These are phyloP conservation scores for Silene vulgaris DNA, from an alignment of 179 eudicot species.

Conservation along the genomic window DNA sequence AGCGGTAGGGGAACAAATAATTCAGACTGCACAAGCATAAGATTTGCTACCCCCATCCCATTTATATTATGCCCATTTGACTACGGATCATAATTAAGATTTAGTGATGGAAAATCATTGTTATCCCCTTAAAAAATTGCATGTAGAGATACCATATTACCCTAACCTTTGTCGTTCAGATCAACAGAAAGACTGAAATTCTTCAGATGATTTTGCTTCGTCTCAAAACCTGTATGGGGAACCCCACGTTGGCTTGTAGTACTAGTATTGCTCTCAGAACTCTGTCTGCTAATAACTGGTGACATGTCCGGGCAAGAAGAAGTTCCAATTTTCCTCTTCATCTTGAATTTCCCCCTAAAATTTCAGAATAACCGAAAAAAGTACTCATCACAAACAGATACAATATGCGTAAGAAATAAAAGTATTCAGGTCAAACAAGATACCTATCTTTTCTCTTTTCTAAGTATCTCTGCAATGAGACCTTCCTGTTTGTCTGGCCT, in stretches of 20 bases:
- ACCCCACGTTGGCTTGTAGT: slow-evolving; percentile 49
- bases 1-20: no score
- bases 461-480: slow-evolving; percentile 74
- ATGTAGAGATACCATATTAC: neutral
- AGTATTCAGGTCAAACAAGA: slow-evolving; percentile 18
- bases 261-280: slow-evolving; percentile 38
- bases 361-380: slow-evolving; percentile 17
- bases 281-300: slow-evolving; percentile 38
- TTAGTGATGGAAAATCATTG: no score
- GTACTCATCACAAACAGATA: slow-evolving; percentile 21
- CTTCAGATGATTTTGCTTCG: slow-evolving; percentile 35
- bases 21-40: no score
- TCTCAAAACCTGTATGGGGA: slow-evolving; percentile 41
- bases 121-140: no score
- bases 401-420: slow-evolving; percentile 9
- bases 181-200: slow-evolving; percentile 43
- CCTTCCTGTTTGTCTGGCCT: slow-evolving; percentile 65
- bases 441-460: slow-evolving; percentile 94
- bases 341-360: slow-evolving; percentile 74
- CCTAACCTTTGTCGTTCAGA: slow-evolving; percentile 47
- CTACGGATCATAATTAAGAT: no score
- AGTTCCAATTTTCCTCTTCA: slow-evolving; percentile 61
- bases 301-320: slow-evolving; percentile 56
- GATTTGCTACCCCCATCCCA: no score
- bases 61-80: no score